A percentile compares a stretch with the other conserved stretches of the same genome.
phyloP scores from a whole-genome alignment of 768 basidiomycete species.

The Megacollybia marginata region DNA sequence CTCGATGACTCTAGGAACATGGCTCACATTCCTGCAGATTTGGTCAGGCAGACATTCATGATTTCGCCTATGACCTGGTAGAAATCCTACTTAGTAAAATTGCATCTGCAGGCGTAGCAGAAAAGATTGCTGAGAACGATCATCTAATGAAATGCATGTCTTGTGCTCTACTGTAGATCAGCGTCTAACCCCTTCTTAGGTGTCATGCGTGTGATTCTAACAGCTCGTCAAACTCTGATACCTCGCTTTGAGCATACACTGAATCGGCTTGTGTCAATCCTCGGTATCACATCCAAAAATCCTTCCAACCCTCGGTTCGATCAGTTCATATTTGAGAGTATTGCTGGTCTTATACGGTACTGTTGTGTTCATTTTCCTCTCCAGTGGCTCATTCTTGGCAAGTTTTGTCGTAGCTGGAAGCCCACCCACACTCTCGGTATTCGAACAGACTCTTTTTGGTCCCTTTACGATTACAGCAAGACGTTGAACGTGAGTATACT shows the following conservation, averaged over 20 bases:
- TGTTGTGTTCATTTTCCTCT: constrained; percentile 1
- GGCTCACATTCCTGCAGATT: constrained; percentile 45
- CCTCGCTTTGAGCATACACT: constrained; percentile 62
- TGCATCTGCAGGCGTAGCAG: constrained; percentile 69
- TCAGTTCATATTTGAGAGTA: constrained; percentile 94
- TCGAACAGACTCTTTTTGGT: constrained; percentile 78
- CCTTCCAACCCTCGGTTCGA: constrained; percentile 97
- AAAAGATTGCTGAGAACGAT: constrained; percentile 96
- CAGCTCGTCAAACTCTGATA: constrained; percentile 71
- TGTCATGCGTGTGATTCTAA: constrained; percentile 89
- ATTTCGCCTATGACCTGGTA: constrained; percentile 69
- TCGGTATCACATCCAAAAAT: constrained; percentile 87
- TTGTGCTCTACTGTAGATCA: not conserved
- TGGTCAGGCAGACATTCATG: constrained; percentile 78
- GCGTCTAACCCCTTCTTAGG: constrained; percentile 37
- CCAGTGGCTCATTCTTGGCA: constrained; percentile 2
- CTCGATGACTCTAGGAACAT: not conserved
- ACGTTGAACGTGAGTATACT: constrained; percentile 75
- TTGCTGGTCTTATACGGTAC: constrained; percentile 88
- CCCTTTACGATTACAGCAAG: constrained; percentile 85
- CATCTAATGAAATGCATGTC: constrained; percentile 87
- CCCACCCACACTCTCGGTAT: constrained; percentile 57
- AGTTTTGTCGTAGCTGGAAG: constrained; percentile 79
- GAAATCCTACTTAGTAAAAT: constrained; percentile 72
- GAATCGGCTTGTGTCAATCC: constrained; percentile 69